These are phyloP conservation scores for Ulota crispa DNA, from an alignment of 225 moss, liverwort and hornwort species.

Conservation along the genomic window DNA sequence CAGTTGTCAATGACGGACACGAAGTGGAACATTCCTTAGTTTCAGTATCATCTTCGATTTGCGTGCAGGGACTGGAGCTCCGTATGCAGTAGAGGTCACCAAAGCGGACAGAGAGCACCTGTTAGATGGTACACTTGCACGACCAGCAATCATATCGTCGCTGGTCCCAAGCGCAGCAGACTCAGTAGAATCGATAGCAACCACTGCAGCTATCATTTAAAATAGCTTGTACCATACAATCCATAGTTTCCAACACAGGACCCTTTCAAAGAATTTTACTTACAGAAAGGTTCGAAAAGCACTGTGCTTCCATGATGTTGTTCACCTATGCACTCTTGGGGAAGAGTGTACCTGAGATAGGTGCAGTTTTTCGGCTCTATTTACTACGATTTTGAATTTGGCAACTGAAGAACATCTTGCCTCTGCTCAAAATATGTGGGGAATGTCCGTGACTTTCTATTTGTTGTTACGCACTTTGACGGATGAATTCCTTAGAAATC, in stretches of 20 bases:
- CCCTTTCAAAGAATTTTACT: not conserved
- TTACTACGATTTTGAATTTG: too few species aligned
- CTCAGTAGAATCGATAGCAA: not conserved
- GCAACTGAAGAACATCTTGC: too few species aligned
- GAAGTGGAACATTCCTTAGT: not conserved
- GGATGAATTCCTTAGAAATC: not conserved
- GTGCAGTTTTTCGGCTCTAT: too few species aligned
- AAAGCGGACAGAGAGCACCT: constrained; percentile 30
- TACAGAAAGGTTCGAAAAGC: not conserved
- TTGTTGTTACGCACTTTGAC: not conserved
- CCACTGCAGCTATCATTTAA: not conserved
- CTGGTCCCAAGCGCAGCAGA: not conserved
- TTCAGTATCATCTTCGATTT: not conserved
- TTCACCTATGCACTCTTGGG: too few species aligned
- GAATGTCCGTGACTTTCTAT: too few species aligned
- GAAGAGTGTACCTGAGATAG: too few species aligned
- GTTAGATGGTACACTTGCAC: constrained; percentile 22
- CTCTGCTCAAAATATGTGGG: too few species aligned
- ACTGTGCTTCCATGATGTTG: not conserved
- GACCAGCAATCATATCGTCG: constrained; percentile 4
- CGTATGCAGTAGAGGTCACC: constrained; percentile 26
- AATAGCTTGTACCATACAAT: not conserved
- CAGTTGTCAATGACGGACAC: not conserved
- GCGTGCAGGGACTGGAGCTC: constrained; percentile 33
- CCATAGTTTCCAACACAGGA: not conserved